These are phyloP conservation scores for Musa acuminata DNA, from an alignment of 176 grass and related monocot genomes.

Conservation along the genomic window DNA sequence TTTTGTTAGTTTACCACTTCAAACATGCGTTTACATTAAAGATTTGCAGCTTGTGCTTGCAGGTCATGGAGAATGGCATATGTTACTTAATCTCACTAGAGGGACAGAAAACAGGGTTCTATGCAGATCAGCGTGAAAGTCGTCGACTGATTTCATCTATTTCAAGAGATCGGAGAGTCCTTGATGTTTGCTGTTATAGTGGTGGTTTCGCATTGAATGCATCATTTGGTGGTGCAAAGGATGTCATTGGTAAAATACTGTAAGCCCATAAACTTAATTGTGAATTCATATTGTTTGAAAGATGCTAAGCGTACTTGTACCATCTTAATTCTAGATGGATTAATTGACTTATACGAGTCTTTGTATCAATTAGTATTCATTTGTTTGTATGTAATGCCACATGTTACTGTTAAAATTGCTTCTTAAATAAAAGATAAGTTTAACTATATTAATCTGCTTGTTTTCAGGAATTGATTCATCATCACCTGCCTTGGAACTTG, in stretches of 20 bases:
- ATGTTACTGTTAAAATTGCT: not conserved
- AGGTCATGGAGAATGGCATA: constrained; percentile 84
- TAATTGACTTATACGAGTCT: not conserved
- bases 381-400: not conserved
- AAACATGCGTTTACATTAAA: not conserved
- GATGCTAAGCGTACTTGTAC: not conserved
- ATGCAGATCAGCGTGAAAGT: constrained; percentile 90
- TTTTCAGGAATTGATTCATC: constrained; percentile 95
- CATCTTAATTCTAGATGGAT: not conserved
- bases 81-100: constrained; percentile 69
- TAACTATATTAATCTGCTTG: constrained; percentile 3
- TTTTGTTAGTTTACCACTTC: constrained; percentile 1
- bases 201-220: constrained; percentile 83
- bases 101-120: constrained; percentile 98
- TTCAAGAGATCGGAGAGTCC: constrained; percentile 54
- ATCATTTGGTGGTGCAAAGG: constrained; percentile 50
- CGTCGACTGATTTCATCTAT: constrained; percentile 61
- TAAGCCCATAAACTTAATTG: constrained; percentile 24
- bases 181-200: constrained; percentile 89
- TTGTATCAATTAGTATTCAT: not conserved
- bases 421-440: not conserved
- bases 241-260: constrained; percentile 78
- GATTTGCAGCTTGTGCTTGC: constrained; percentile 10
- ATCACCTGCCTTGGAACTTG: constrained; percentile 63
- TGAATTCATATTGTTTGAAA: no score